Evolutionary conservation across 2,329 filamentous ascomycete species (phyloP).

Genomic region (Microsporum canis): DNA sequence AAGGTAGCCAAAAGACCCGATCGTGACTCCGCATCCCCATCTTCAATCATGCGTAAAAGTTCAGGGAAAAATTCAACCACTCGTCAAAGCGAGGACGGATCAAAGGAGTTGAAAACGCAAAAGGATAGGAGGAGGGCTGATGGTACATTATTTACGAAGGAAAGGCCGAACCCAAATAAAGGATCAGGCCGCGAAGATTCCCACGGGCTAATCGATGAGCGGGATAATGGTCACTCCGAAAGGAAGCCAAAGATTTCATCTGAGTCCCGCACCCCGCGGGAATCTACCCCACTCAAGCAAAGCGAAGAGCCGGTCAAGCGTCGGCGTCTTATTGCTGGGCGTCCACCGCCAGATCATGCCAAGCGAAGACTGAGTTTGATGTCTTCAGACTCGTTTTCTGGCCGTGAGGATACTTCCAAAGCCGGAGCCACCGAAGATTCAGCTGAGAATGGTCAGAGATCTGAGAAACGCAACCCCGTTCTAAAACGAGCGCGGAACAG

Average conservation of each 20-base stretch:
- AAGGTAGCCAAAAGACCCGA: conserved; percentile 26
- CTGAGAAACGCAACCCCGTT: conserved; percentile 14
- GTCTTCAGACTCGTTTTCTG: conserved; percentile 32
- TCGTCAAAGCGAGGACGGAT: conserved; percentile 18
- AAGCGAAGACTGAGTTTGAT: conserved; percentile 26
- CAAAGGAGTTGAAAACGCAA: conserved; percentile 10
- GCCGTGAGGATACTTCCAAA: conserved; percentile 28
- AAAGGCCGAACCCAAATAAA: conserved; percentile 17
- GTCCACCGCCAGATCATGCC: conserved; percentile 28
- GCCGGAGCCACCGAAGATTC: conserved; percentile 21
- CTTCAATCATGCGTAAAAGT: conserved; percentile 22
- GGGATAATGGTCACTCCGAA: neutral
- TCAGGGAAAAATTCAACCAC: conserved; percentile 23
- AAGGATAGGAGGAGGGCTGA: conserved; percentile 21
- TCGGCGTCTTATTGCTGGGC: conserved; percentile 32
- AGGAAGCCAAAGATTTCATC: conserved; percentile 21
- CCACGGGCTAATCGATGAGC: conserved; percentile 15
- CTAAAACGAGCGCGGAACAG: conserved; percentile 35
- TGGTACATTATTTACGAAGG: conserved; percentile 17
- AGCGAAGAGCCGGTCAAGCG: conserved; percentile 29
- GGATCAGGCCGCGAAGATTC: conserved; percentile 22
- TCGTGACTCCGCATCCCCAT: conserved; percentile 32
- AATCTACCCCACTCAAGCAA: conserved; percentile 19
- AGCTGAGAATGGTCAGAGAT: conserved; percentile 16
- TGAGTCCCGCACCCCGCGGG: conserved; percentile 22